These are phyloP conservation scores for Zasmidium citrigriseum DNA, from an alignment of 2,329 filamentous ascomycete species.

Conservation along the genomic window DNA sequence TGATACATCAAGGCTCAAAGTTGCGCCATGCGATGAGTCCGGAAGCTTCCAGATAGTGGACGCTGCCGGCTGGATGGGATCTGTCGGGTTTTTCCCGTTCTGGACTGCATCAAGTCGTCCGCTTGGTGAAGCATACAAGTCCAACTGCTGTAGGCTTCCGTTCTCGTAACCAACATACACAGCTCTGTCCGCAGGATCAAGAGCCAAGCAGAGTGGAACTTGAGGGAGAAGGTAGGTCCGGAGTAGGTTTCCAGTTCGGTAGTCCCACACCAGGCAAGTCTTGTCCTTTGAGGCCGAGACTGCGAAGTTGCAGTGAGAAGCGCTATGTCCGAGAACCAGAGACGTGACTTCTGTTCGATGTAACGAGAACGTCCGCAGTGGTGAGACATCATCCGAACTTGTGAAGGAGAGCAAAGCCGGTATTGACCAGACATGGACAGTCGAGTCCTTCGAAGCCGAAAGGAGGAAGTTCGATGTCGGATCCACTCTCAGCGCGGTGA, in stretches of 20 bases:
- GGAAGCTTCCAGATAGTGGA: constrained; percentile 36
- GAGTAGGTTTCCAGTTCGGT: constrained; percentile 72
- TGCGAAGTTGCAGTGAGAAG: constrained; percentile 75
- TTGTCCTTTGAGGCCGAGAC: constrained; percentile 84
- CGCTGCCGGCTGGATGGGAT: constrained; percentile 42
- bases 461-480: constrained; percentile 72
- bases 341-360: constrained; percentile 73
- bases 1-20: constrained; percentile 69
- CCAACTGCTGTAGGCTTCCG: constrained; percentile 75
- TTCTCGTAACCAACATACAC: constrained; percentile 81
- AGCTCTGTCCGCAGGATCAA: constrained; percentile 82
- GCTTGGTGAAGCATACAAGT: constrained; percentile 59
- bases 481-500: constrained; percentile 73
- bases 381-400: constrained; percentile 62
- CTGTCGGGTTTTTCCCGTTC: constrained; percentile 19
- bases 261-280: constrained; percentile 92
- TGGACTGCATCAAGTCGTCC: constrained; percentile 22
- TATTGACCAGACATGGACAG: constrained; percentile 89
- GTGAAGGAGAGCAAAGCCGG: constrained; percentile 68
- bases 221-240: constrained; percentile 79
- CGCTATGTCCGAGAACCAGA: constrained; percentile 64
- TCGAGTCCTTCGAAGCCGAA: constrained; percentile 81
- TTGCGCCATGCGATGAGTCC: constrained; percentile 60
- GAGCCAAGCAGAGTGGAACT: constrained; percentile 68
- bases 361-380: constrained; percentile 74